phyloP scores from a whole-genome alignment of 192 early-diverging fungal genomes.

The Backusella westeae region DNA sequence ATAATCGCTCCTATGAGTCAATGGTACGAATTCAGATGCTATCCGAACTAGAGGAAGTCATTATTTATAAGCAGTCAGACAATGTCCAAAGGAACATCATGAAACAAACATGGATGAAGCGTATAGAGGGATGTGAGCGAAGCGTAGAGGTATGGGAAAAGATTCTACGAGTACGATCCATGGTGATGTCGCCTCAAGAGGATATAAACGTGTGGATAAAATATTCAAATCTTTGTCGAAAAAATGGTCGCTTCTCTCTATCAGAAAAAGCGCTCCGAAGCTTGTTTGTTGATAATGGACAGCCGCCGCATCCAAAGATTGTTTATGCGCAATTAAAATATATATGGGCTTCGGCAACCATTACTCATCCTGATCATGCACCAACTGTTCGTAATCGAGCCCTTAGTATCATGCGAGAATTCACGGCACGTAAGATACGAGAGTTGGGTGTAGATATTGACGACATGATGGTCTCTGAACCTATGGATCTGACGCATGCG shows the following conservation, averaged over 20 bases:
- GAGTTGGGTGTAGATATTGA: slow-evolving; percentile 59
- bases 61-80: slow-evolving; percentile 79
- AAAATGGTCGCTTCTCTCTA: slow-evolving; percentile 76
- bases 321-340: slow-evolving; percentile 93
- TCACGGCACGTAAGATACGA: slow-evolving; percentile 73
- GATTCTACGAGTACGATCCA: slow-evolving; percentile 80
- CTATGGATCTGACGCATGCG: slow-evolving; percentile 38
- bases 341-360: slow-evolving; percentile 65
- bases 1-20: slow-evolving; percentile 82
- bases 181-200: slow-evolving; percentile 87
- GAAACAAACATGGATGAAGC: slow-evolving; percentile 83
- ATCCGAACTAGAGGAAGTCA: slow-evolving; percentile 95
- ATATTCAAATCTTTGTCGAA: slow-evolving; percentile 92
- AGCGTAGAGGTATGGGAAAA: slow-evolving; percentile 96
- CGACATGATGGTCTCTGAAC: slow-evolving; percentile 44
- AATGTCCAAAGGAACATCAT: slow-evolving; percentile 76
- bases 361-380: not conserved
- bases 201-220: slow-evolving; percentile 96
- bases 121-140: slow-evolving; percentile 83
- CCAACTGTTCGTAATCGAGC: slow-evolving; percentile 59
- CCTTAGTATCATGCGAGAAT: slow-evolving; percentile 71
- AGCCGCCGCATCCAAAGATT: slow-evolving; percentile 64
- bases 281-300: slow-evolving; percentile 58
- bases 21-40: slow-evolving; percentile 97
- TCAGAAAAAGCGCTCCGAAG: slow-evolving; percentile 75